Evolutionary conservation across 768 basidiomycete genomes (phyloP).

Genomic region (Suillus clintonianus): DNA sequence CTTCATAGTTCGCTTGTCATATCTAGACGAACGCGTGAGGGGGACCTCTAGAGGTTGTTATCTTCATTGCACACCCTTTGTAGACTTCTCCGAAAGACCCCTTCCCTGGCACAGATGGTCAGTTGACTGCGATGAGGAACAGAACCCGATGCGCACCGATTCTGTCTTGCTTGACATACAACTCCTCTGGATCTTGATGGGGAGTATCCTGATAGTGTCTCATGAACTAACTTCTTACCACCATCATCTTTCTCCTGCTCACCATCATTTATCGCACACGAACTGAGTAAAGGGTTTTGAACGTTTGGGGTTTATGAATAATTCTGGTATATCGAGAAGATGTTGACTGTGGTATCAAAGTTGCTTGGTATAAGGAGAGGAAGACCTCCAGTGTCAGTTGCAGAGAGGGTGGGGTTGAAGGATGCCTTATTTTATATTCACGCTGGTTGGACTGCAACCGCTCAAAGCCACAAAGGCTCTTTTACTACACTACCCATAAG

Average conservation of each 20-base stretch:
- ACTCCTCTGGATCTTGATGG: constrained; percentile 90
- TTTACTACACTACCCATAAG: background rate
- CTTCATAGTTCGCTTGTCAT: constrained; percentile 92
- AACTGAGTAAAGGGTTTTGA: background rate
- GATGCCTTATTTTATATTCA: constrained; percentile 8
- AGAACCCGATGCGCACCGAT: constrained; percentile 64
- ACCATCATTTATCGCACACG: constrained; percentile 7
- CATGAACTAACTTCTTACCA: constrained; percentile 11
- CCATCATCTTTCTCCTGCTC: constrained; percentile 6
- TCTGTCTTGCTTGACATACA: constrained; percentile 96
- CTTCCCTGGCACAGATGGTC: constrained; percentile 63
- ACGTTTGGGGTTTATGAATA: background rate
- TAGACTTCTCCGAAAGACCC: constrained; percentile 99
- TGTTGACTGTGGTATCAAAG: background rate
- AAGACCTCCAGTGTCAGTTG: background rate
- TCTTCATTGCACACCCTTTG: constrained; percentile 70
- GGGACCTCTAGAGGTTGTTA: background rate
- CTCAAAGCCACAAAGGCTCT: constrained; percentile 6
- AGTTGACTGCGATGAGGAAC: constrained; percentile 17
- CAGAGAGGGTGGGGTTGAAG: background rate
- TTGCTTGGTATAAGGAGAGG: background rate
- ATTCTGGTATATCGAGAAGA: constrained; percentile 2
- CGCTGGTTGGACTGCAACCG: constrained; percentile 3
- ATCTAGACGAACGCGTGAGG: constrained; percentile 48
- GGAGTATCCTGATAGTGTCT: constrained; percentile 54